phyloP scores from a whole-genome alignment of 495 filamentous ascomycete genomes.

The Daldinia caldariorum region DNA sequence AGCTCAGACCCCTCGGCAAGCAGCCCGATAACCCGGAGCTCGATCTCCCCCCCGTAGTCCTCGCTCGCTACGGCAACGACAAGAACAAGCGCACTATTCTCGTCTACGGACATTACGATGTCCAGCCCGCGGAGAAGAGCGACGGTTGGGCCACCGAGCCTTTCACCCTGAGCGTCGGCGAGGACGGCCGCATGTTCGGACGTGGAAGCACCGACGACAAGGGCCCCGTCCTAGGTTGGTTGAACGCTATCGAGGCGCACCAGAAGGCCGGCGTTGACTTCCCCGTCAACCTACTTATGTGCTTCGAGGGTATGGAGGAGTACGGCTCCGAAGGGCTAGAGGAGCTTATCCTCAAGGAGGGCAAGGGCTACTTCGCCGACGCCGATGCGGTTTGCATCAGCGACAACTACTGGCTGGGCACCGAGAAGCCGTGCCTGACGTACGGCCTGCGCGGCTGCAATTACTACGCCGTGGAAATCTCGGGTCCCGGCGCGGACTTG shows the following conservation, averaged over 20 bases:
- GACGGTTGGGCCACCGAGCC: slow-evolving; percentile 98
- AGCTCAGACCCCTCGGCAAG: slow-evolving; percentile 84
- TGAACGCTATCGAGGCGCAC: slow-evolving; percentile 98
- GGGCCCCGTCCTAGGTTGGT: slow-evolving; percentile 95
- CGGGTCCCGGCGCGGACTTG: slow-evolving; percentile 90
- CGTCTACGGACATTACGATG: slow-evolving; percentile 99
- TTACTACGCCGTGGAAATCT: slow-evolving; percentile 91
- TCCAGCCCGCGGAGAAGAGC: slow-evolving; percentile 91
- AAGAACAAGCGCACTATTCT: slow-evolving; percentile 92
- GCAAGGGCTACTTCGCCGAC: slow-evolving; percentile 90
- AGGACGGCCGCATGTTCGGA: slow-evolving; percentile 93
- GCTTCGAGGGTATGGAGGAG: slow-evolving; percentile 99
- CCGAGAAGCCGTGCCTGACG: slow-evolving; percentile 96
- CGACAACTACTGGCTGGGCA: slow-evolving; percentile 99
- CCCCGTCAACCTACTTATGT: slow-evolving; percentile 98
- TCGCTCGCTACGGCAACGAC: slow-evolving; percentile 91
- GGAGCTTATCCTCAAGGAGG: slow-evolving; percentile 89
- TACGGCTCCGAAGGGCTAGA: slow-evolving; percentile 97
- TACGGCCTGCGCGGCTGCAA: slow-evolving; percentile 98
- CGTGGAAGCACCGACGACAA: slow-evolving; percentile 98
- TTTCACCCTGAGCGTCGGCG: slow-evolving; percentile 87
- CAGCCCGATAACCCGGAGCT: slow-evolving; percentile 90
- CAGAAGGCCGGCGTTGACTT: slow-evolving; percentile 92
- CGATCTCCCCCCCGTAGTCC: slow-evolving; percentile 89
- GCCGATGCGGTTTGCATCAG: slow-evolving; percentile 97